phyloP scores from a whole-genome alignment of 129 eudicot species.

The Silybum marianum region DNA sequence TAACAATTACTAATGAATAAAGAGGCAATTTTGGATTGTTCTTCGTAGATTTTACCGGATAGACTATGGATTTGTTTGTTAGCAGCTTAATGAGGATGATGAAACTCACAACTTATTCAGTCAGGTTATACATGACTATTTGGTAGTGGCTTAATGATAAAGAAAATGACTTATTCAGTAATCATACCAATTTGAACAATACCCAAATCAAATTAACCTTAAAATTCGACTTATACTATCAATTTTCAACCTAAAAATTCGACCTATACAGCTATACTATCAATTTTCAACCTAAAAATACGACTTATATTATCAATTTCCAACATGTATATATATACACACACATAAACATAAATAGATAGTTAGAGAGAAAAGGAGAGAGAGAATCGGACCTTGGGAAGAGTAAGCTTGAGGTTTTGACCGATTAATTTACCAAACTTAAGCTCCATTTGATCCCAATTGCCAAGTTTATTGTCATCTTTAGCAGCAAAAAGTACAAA shows the following conservation, averaged over 20 bases:
- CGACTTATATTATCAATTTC: background rate
- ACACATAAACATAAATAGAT: background rate
- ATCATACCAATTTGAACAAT: background rate
- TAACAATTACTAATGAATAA: background rate
- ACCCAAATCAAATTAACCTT: constrained; percentile 20
- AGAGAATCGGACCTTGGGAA: constrained; percentile 59
- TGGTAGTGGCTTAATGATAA: too few species aligned
- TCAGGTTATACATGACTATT: too few species aligned
- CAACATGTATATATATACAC: background rate
- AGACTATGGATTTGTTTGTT: background rate
- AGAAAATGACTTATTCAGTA: too few species aligned
- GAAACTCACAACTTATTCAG: too few species aligned
- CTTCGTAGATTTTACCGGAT: background rate
- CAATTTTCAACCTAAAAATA: constrained; percentile 11
- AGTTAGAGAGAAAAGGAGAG: background rate
- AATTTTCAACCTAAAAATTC: constrained; percentile 15
- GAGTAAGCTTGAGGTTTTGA: constrained; percentile 69
- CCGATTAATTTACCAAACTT: constrained; percentile 61
- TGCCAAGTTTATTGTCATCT: constrained; percentile 41
- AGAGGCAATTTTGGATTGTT: background rate
- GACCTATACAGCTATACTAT: background rate
- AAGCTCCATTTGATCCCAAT: constrained; percentile 69
- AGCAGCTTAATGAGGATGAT: too few species aligned
- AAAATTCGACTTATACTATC: background rate
- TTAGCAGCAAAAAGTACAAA: constrained; percentile 51